phyloP scores from a whole-genome alignment of 208 protist genomes.

The Porcisia hertigi region DNA sequence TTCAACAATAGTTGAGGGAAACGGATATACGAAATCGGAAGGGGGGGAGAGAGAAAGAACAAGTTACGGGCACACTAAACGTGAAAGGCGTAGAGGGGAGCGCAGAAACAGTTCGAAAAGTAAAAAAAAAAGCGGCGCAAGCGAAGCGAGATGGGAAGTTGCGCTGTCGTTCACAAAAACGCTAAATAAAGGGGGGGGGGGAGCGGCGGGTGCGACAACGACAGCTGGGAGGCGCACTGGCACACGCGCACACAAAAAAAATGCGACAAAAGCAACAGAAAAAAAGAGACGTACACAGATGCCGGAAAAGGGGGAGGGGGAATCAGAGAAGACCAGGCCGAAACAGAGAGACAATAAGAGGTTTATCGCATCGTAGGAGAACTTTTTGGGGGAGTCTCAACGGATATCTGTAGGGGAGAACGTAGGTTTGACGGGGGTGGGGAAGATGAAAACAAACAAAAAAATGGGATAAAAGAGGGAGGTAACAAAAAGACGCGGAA shows the following conservation, averaged over 20 bases:
- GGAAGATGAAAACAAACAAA: not conserved
- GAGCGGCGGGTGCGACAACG: not conserved
- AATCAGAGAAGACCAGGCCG: not conserved
- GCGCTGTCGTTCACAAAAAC: not conserved
- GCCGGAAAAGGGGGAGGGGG: not conserved
- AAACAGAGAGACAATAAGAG: too few relatives aligned
- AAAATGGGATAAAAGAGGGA: constrained; percentile 7
- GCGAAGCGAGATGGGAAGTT: not conserved
- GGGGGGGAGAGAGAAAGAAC: not conserved
- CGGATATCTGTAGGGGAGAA: not conserved
- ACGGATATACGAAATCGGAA: not conserved
- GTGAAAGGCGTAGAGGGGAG: not conserved
- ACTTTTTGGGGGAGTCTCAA: not conserved
- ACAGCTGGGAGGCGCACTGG: not conserved
- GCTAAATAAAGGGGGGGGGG: not conserved
- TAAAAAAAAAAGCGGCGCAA: not conserved
- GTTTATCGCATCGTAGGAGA: too few relatives aligned
- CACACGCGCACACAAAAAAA: not conserved
- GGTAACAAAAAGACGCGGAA: not conserved
- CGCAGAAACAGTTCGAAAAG: not conserved
- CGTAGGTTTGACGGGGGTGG: not conserved
- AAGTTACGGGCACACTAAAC: not conserved
- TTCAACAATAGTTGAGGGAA: not conserved
- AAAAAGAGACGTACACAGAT: not conserved
- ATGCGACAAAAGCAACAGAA: not conserved